phyloP scores from a whole-genome alignment of 768 basidiomycete species.

The Trametes cubensis region DNA sequence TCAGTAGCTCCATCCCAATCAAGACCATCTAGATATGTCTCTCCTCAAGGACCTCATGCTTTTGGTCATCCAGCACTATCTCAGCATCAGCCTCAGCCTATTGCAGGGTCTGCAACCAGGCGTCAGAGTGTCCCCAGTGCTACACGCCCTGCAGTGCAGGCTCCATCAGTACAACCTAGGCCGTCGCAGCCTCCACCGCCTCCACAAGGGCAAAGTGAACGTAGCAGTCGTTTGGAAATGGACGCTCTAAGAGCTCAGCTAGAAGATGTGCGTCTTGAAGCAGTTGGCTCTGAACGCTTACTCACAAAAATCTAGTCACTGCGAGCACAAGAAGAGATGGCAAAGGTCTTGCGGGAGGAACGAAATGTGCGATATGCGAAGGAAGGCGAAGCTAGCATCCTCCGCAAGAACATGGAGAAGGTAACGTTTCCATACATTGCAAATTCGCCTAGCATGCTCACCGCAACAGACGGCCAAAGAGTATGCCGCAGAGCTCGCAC shows the following conservation, averaged over 20 bases:
- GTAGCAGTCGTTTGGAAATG: constrained; percentile 12
- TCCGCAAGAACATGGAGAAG: constrained; percentile 71
- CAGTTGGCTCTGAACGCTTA: not conserved
- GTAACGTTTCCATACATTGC: constrained; percentile 36
- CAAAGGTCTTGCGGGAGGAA: constrained; percentile 49
- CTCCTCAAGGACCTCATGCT: not conserved
- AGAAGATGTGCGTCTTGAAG: constrained; percentile 46
- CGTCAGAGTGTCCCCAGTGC: not conserved
- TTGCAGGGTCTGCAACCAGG: not conserved
- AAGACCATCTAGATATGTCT: not conserved
- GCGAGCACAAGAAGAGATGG: constrained; percentile 50
- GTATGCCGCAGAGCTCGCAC: constrained; percentile 58
- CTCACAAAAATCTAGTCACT: constrained; percentile 53
- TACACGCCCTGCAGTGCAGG: not conserved
- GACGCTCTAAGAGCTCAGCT: constrained; percentile 38
- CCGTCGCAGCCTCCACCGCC: constrained; percentile 3
- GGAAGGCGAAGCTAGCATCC: constrained; percentile 70
- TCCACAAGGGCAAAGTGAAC: constrained; percentile 3
- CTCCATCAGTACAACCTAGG: not conserved
- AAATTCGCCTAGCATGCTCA: not conserved
- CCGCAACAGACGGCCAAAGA: constrained; percentile 53
- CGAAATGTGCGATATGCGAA: constrained; percentile 56
- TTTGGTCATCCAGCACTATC: too few species aligned
- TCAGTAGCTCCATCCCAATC: not conserved
- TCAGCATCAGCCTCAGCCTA: too few species aligned